A percentile compares a stretch with the other conserved stretches of the same genome.
phyloP scores from a whole-genome alignment of 768 basidiomycete genomes.

The Guyanaporus albipodus region DNA sequence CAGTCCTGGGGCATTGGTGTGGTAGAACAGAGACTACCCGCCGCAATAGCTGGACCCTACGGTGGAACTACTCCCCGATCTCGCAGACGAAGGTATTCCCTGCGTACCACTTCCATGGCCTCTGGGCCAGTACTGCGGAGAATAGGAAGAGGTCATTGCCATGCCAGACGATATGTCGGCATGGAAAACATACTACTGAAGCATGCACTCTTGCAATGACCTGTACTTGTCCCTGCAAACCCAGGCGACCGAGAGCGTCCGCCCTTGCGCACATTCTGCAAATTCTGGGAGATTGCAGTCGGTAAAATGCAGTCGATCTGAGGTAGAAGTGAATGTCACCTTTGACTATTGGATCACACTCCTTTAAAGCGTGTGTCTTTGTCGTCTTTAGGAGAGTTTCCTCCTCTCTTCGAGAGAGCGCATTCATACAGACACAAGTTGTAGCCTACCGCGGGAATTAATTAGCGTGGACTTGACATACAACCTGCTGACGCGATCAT shows the following conservation, averaged over 20 bases:
- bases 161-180: not conserved
- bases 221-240: slow-evolving; percentile 68
- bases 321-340: slow-evolving; percentile 34
- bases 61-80: slow-evolving; percentile 27
- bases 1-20: not conserved
- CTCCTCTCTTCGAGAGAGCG: slow-evolving; percentile 84
- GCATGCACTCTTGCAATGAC: slow-evolving; percentile 72
- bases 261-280: slow-evolving; percentile 77
- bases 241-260: slow-evolving; percentile 84
- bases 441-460: slow-evolving; percentile 5
- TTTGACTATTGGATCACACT: slow-evolving; percentile 74
- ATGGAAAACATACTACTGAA: slow-evolving; percentile 59
- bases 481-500: too few species aligned
- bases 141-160: not conserved
- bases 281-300: slow-evolving; percentile 59
- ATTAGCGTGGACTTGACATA: not conserved
- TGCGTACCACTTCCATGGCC: slow-evolving; percentile 66
- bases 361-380: slow-evolving; percentile 72
- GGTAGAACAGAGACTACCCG: not conserved
- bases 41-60: not conserved
- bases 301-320: too few species aligned
- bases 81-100: slow-evolving; percentile 69
- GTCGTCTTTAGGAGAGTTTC: slow-evolving; percentile 80
- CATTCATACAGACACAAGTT: slow-evolving; percentile 55
- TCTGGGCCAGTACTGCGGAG: slow-evolving; percentile 62